phyloP scores from a whole-genome alignment of 164 flowering plant species.

The Vitis rupestris region DNA sequence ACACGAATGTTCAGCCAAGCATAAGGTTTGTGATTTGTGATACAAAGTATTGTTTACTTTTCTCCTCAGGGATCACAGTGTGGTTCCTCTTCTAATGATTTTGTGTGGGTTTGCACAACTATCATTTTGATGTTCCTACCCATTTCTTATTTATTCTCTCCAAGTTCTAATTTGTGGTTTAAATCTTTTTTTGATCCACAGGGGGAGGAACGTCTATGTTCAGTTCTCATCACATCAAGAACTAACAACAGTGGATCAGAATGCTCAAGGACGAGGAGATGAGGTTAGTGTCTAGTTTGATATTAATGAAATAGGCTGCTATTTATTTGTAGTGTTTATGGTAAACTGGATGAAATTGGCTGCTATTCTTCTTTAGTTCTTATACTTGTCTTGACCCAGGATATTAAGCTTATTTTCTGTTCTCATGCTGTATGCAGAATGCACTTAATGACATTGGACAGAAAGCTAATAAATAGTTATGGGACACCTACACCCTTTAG shows the following conservation, averaged over 20 bases:
- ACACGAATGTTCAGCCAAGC: conserved; percentile 76
- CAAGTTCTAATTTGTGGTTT: neutral
- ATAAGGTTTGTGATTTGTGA: conserved; percentile 51
- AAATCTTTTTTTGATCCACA: conserved; percentile 14
- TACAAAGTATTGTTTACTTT: neutral
- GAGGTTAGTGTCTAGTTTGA: conserved; percentile 54
- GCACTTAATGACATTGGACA: no score
- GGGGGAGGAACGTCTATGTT: conserved; percentile 96
- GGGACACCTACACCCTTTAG: no score
- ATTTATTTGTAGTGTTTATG: neutral
- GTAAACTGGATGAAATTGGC: no score
- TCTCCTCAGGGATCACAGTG: neutral
- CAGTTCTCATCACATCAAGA: conserved; percentile 99
- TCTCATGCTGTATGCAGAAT: no score
- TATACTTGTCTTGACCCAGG: no score
- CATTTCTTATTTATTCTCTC: neutral
- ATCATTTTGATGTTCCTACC: neutral
- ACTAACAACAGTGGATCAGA: conserved; percentile 85
- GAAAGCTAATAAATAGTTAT: no score
- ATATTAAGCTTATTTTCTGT: no score
- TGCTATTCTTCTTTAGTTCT: no score
- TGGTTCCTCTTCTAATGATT: neutral
- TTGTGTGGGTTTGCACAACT: neutral
- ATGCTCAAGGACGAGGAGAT: conserved; percentile 75
- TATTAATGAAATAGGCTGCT: neutral